phyloP scores from a whole-genome alignment of 495 filamentous ascomycete species.

The Bathelium albidoporum region DNA sequence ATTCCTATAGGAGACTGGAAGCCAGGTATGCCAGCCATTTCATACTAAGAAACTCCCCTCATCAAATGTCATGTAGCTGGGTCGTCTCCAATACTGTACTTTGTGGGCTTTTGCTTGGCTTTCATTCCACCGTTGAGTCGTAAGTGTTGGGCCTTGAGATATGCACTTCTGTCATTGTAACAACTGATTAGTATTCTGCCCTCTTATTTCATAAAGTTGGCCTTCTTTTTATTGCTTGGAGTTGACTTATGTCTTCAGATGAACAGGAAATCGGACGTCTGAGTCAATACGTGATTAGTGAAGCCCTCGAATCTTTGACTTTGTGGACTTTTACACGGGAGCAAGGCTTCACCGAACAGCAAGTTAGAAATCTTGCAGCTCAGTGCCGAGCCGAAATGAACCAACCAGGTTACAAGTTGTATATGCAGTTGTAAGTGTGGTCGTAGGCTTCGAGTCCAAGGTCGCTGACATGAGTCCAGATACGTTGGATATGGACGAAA shows the following conservation, averaged over 20 bases:
- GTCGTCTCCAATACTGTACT: too few relatives aligned
- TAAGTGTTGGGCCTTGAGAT: too few relatives aligned
- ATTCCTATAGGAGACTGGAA: conserved; percentile 22
- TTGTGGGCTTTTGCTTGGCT: too few relatives aligned
- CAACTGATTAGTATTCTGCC: background rate
- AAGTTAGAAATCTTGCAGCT: conserved; percentile 18
- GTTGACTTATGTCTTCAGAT: background rate
- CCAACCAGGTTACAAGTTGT: conserved; percentile 21
- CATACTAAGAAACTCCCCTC: background rate
- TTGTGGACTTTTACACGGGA: conserved; percentile 23
- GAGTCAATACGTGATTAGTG: conserved; percentile 17
- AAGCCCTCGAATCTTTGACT: conserved; percentile 24
- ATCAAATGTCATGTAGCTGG: too few relatives aligned
- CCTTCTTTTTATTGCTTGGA: background rate
- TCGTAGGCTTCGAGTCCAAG: background rate
- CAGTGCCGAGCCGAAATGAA: conserved; percentile 18
- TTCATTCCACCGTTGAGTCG: too few relatives aligned
- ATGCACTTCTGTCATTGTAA: background rate
- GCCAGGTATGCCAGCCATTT: conserved; percentile 13
- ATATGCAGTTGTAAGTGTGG: conserved; percentile 25
- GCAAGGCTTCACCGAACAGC: conserved; percentile 18
- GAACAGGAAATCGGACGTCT: conserved; percentile 16
- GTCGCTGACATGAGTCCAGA: background rate
- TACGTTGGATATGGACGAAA: background rate
- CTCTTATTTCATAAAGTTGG: background rate